Percentiles rank a stretch among this genome's conserved stretches.
These are phyloP conservation scores for Haematococcus lacustris DNA, from an alignment of 139 green algal species.

Conservation along the genomic window DNA sequence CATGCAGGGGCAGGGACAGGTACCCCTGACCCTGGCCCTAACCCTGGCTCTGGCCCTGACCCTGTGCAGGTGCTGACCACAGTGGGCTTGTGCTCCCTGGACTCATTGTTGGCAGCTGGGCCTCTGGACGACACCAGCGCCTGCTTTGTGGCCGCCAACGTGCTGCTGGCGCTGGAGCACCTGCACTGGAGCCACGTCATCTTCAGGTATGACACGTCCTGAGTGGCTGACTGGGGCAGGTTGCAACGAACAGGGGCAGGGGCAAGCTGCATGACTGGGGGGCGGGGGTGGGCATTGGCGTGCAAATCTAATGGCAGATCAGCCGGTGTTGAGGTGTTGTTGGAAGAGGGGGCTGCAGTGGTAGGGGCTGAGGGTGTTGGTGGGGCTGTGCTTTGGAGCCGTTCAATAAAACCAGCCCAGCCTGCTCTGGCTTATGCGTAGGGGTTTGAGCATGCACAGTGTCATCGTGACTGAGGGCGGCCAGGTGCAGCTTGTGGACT, in stretches of 20 bases:
- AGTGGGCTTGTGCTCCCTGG: conserved; percentile 45
- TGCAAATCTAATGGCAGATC: too few species aligned
- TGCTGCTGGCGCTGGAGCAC: conserved; percentile 56
- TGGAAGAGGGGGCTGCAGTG: background rate
- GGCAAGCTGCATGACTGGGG: background rate
- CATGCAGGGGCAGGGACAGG: too few species aligned
- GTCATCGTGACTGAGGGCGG: conserved; percentile 55
- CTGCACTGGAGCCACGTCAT: conserved; percentile 49
- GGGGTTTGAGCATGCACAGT: conserved; percentile 35
- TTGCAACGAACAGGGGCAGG: background rate
- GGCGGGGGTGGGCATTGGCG: background rate
- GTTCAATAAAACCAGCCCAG: too few species aligned
- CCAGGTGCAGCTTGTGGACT: conserved; percentile 35
- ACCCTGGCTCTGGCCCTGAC: too few species aligned
- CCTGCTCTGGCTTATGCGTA: background rate
- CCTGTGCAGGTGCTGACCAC: conserved; percentile 41
- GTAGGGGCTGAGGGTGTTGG: too few species aligned
- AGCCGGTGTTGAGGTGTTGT: background rate
- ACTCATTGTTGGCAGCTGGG: conserved; percentile 28
- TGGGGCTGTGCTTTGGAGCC: too few species aligned
- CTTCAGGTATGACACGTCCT: conserved; percentile 21
- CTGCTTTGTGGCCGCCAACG: conserved; percentile 42
- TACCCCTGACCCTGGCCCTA: too few species aligned
- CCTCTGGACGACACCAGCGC: conserved; percentile 37
- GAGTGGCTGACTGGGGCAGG: background rate